phyloP scores from a whole-genome alignment of 805 yeast genomes.

The Saturnispora serradocipensis region DNA sequence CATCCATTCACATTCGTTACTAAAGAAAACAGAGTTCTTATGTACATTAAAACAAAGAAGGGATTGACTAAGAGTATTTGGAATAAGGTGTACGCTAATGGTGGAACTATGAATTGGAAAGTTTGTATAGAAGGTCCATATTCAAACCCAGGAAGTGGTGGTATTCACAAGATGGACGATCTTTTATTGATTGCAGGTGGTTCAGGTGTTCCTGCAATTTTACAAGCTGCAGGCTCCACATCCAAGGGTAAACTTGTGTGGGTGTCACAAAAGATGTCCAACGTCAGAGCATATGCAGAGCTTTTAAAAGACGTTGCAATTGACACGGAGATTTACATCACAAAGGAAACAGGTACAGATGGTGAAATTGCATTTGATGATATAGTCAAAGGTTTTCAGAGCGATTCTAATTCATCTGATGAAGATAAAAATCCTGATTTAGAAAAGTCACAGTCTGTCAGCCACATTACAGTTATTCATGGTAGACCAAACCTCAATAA shows the following conservation, averaged over 20 bases:
- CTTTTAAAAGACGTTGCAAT: slow-evolving; percentile 22
- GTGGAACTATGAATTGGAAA: slow-evolving; percentile 12
- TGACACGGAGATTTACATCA: slow-evolving; percentile 30
- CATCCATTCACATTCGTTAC: slow-evolving; percentile 59
- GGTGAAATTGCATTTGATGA: not conserved
- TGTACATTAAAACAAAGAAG: slow-evolving; percentile 39
- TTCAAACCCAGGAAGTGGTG: slow-evolving; percentile 36
- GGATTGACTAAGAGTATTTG: slow-evolving; percentile 43
- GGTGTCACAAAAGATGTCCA: slow-evolving; percentile 43
- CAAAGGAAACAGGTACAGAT: slow-evolving; percentile 22
- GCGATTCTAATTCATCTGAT: slow-evolving; percentile 1
- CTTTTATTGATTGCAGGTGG: slow-evolving; percentile 61
- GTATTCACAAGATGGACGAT: slow-evolving; percentile 39
- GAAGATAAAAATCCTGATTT: slow-evolving; percentile 8
- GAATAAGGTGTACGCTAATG: slow-evolving; percentile 18
- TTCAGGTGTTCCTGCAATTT: slow-evolving; percentile 54
- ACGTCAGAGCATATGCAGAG: slow-evolving; percentile 35
- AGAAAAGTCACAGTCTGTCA: slow-evolving; percentile 8
- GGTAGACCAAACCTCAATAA: slow-evolving; percentile 32
- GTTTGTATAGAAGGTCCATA: slow-evolving; percentile 61
- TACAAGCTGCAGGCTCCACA: slow-evolving; percentile 29
- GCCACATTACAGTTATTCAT: slow-evolving; percentile 27
- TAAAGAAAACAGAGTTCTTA: slow-evolving; percentile 28
- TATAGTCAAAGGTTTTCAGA: not conserved
- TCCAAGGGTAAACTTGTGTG: slow-evolving; percentile 42